phyloP scores from a whole-genome alignment of 768 basidiomycete species.

The Inosperma sp. region DNA sequence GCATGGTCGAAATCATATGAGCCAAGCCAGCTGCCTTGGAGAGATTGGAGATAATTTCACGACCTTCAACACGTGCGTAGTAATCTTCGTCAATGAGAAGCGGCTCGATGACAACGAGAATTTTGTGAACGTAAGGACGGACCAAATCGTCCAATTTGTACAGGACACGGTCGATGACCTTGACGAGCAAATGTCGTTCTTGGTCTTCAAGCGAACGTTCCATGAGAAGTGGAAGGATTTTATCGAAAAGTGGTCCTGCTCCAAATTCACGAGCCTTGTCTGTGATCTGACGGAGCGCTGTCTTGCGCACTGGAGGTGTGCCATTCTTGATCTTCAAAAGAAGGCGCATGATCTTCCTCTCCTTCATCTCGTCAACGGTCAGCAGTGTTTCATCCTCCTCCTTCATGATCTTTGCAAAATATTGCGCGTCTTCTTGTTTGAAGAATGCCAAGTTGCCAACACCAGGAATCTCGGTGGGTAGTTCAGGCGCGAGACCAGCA shows the following conservation, averaged over 20 bases:
- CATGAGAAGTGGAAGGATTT: constrained; percentile 97
- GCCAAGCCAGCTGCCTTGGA: constrained; percentile 98
- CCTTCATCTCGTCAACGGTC: constrained; percentile 97
- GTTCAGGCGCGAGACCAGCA: constrained; percentile 86
- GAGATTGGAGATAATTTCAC: constrained; percentile 97
- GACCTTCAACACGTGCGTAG: constrained; percentile 94
- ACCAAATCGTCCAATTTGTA: constrained; percentile 99
- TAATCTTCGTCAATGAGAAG: constrained; percentile 98
- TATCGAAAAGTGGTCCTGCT: constrained; percentile 96
- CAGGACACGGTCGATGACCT: constrained; percentile 96
- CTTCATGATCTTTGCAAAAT: constrained; percentile 93
- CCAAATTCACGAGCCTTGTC: constrained; percentile 99
- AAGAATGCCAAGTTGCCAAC: constrained; percentile 97
- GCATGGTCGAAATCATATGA: constrained; percentile 99
- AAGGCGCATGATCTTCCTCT: constrained; percentile 98
- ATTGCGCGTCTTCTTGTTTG: constrained; percentile 96
- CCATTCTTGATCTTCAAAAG: constrained; percentile 99
- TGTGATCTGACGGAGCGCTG: constrained; percentile 95
- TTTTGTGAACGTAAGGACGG: constrained; percentile 98
- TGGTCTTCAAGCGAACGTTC: constrained; percentile 97
- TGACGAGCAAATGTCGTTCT: constrained; percentile 95
- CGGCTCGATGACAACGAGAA: constrained; percentile 98
- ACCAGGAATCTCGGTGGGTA: constrained; percentile 96
- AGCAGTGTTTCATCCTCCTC: constrained; percentile 94
- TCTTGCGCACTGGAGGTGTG: constrained; percentile 96